Evolutionary conservation across 192 early-diverging fungal genomes (phyloP).

Genomic region (Blastocladiella britannica): DNA sequence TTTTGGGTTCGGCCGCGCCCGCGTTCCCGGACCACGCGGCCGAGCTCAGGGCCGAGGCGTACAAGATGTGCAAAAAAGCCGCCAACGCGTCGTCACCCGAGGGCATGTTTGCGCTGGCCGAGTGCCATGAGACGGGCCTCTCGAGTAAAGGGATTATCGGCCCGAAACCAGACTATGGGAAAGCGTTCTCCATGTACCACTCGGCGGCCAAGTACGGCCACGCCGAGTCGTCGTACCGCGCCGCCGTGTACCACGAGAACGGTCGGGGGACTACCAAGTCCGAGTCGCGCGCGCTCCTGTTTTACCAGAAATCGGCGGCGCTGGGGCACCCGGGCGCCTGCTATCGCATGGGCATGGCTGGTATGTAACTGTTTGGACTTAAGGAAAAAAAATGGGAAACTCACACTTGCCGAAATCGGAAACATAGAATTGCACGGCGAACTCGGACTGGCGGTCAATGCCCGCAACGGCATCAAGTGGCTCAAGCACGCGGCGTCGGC

Average conservation of each 20-base stretch:
- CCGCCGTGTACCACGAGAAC: conserved; percentile 41
- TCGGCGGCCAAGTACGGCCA: conserved; percentile 48
- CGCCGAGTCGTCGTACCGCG: conserved; percentile 40
- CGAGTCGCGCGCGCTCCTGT: conserved; percentile 35
- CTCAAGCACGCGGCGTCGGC: conserved; percentile 34
- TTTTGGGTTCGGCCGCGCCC: conserved; percentile 30
- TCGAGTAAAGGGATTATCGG: conserved; percentile 33
- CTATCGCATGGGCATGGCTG: conserved; percentile 39
- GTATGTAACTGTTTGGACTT: too few relatives aligned
- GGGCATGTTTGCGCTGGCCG: conserved; percentile 48
- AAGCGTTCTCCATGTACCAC: conserved; percentile 42
- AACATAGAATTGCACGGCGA: conserved; percentile 37
- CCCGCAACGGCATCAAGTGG: conserved; percentile 39
- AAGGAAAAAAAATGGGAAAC: too few relatives aligned
- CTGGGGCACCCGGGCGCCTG: conserved; percentile 43
- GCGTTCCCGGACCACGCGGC: conserved; percentile 22
- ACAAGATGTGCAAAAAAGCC: conserved; percentile 35
- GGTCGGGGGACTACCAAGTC: conserved; percentile 39
- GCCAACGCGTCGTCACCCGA: conserved; percentile 35
- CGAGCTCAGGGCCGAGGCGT: conserved; percentile 45
- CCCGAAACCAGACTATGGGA: conserved; percentile 42
- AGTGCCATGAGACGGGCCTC: conserved; percentile 45
- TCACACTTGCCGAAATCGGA: too few relatives aligned
- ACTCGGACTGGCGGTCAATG: conserved; percentile 23
- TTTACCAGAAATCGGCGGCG: conserved; percentile 50